Evolutionary conservation across 2,329 filamentous ascomycete genomes (phyloP).

Genomic region (Colletotrichum sansevieriae): DNA sequence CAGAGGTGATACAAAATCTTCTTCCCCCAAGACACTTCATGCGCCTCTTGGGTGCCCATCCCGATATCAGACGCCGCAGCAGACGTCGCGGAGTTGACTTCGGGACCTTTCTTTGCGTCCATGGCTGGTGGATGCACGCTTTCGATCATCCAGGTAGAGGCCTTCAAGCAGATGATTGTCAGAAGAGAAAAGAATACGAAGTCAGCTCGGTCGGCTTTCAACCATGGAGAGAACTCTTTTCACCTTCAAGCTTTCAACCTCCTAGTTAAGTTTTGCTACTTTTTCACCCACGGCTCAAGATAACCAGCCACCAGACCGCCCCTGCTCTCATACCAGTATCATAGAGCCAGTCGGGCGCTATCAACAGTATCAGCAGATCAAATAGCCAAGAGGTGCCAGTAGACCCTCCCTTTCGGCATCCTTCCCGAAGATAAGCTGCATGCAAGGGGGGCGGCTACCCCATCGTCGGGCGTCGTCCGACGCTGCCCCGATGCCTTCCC

Average conservation of each 20-base stretch:
- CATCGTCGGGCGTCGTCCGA: conserved; percentile 17
- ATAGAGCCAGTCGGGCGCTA: background rate
- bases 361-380: conserved; percentile 26
- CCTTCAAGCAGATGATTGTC: too few relatives aligned
- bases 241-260: rapidly evolving
- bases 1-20: conserved; percentile 27
- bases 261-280: background rate
- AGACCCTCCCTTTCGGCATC: conserved; percentile 23
- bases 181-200: background rate
- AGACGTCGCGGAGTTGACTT: conserved; percentile 1
- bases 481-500: conserved; percentile 1
- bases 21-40: background rate
- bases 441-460: background rate
- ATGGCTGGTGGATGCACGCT: background rate
- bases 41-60: background rate
- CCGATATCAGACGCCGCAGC: conserved; percentile 7
- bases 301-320: background rate
- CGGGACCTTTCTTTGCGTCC: conserved; percentile 8
- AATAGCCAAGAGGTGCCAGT: conserved; percentile 1
- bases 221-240: background rate
- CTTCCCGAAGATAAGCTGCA: conserved; percentile 28
- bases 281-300: background rate
- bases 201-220: background rate
- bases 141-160: background rate
- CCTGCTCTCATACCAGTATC: background rate